phyloP scores from a whole-genome alignment of 352 stramenopile genomes.

The Pythium plurisporium region DNA sequence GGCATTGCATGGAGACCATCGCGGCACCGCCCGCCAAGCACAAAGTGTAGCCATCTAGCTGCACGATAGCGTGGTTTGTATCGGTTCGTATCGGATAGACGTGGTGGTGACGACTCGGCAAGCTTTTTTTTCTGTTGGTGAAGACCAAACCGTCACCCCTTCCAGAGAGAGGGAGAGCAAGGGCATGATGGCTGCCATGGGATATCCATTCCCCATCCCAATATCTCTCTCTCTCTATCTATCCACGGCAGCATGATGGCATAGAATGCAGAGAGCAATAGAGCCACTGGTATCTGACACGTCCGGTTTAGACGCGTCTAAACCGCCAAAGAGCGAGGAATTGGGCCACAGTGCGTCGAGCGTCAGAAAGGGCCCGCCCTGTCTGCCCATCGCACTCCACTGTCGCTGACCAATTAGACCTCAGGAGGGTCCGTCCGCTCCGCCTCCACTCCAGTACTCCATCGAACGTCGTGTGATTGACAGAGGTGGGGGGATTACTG shows the following conservation, averaged over 20 bases:
- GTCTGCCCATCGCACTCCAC: neutral
- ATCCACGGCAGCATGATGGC: too few species aligned
- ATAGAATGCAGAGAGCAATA: too few species aligned
- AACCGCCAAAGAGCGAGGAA: neutral
- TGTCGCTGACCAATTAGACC: neutral
- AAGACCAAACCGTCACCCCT: neutral
- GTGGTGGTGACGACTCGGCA: neutral
- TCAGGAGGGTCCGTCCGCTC: neutral
- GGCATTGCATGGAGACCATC: conserved; percentile 38
- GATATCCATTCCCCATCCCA: too few species aligned
- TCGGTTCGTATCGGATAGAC: conserved; percentile 7
- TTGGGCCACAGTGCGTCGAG: neutral
- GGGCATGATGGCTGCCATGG: too few species aligned
- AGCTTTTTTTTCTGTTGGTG: neutral
- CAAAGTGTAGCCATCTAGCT: conserved; percentile 6
- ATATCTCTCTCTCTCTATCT: too few species aligned
- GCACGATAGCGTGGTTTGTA: neutral
- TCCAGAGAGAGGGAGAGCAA: too few species aligned
- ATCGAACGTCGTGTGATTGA: conserved; percentile 1
- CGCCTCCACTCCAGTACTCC: neutral
- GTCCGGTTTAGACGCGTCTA: too few species aligned
- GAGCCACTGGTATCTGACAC: too few species aligned
- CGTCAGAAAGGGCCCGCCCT: too few species aligned
- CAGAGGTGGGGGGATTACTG: neutral
- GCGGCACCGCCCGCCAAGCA: neutral